A percentile compares a stretch with the other conserved stretches of the same genome.
Conservation (phyloP, 106 monocot genomes). For the Dendrobium officinale region DNA sequence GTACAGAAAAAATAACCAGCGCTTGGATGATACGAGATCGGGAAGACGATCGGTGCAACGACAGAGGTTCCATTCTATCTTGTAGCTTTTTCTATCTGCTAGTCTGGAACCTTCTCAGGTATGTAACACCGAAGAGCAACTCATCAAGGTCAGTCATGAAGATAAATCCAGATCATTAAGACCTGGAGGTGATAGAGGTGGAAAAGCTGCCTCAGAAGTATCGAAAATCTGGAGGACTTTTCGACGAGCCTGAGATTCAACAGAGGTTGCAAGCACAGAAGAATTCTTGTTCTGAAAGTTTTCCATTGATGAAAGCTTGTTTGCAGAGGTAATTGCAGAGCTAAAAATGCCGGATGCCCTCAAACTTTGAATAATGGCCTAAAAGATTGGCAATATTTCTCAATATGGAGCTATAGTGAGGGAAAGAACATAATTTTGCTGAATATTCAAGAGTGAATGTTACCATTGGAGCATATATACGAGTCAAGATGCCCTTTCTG, state of each 20-base stretch:
- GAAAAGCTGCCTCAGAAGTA: neutral
- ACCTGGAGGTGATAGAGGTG: constrained; percentile 2
- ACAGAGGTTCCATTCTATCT: neutral
- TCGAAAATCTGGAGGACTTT: neutral
- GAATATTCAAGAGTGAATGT: neutral
- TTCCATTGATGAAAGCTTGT: constrained; percentile 1
- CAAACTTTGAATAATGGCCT: constrained; percentile 77
- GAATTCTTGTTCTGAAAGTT: constrained; percentile 1
- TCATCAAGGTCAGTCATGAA: neutral
- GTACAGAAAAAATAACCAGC: constrained; percentile 1
- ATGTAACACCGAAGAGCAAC: neutral
- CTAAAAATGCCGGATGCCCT: constrained; percentile 76
- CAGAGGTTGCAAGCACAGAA: neutral
- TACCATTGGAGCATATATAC: constrained; percentile 92
- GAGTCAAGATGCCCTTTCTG: constrained; percentile 72
- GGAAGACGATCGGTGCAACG: neutral
- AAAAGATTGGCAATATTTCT: neutral
- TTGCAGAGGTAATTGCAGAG: constrained; percentile 61
- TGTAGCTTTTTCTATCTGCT: neutral
- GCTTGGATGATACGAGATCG: constrained; percentile 13
- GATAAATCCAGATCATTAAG: neutral
- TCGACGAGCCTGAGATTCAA: neutral
- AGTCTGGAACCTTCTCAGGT: neutral
- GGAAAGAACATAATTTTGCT: neutral
- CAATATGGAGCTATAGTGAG: neutral